These are phyloP conservation scores for Penicillium sp. DNA, from an alignment of 2,329 filamentous ascomycete species.

Conservation along the genomic window DNA sequence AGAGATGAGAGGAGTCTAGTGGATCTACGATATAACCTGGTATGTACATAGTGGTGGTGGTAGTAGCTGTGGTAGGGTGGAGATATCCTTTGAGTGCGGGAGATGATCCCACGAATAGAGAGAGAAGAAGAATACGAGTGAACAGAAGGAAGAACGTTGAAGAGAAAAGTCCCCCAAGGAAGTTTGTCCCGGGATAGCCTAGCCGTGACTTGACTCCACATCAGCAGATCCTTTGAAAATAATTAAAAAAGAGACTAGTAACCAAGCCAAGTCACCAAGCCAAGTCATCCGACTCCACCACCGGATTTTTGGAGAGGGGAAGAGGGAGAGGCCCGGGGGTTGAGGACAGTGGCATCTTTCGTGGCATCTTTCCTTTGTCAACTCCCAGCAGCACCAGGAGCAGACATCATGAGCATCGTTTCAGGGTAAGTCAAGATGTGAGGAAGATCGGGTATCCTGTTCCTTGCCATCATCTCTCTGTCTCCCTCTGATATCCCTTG, in stretches of 20 bases:
- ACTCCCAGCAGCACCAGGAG: not conserved
- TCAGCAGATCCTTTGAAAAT: no score
- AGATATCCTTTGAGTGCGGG: not conserved
- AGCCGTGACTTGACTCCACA: no score
- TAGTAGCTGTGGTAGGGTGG: no score
- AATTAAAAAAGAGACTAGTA: no score
- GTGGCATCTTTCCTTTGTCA: not conserved
- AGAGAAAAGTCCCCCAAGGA: not conserved
- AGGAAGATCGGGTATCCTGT: no score
- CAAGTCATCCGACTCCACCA: not conserved
- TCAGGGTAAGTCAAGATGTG: not conserved
- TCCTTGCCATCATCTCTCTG: not conserved
- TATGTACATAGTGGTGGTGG: no score
- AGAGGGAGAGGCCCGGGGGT: not conserved
- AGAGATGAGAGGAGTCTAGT: no score
- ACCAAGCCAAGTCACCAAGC: not conserved
- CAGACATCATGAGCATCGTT: not conserved
- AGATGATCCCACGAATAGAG: not conserved
- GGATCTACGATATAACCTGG: no score
- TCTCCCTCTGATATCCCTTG: no score
- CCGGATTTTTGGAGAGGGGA: not conserved
- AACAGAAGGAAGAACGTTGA: no score
- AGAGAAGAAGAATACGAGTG: no score
- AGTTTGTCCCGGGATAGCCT: not conserved
- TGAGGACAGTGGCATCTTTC: not conserved